Base-by-base conservation (phyloP, 2,329 filamentous ascomycete species). In the Apiospora hydei region DNA sequence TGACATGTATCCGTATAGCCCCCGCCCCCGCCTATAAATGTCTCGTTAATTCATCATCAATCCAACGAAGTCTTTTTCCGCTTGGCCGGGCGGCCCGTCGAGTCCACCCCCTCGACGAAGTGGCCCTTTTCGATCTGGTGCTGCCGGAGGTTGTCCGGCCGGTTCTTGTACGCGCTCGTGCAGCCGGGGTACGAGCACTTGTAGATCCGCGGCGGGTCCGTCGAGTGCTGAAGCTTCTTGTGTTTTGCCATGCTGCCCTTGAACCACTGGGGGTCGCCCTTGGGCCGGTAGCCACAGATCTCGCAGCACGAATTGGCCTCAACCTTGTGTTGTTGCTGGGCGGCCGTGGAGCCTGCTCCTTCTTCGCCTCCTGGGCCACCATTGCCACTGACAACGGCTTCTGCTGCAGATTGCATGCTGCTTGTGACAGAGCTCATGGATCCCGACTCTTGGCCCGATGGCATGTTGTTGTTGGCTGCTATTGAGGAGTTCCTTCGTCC, bases 161-260 rank as follows among this genome's bases (percentile, higher is more conserved):
- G 83, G 75, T 89, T 89, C 78, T 85, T 88, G 76, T 88, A 90
- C 75, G 86, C 84, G 76, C 87, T 89, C 30, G 80, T 85, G 76
- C 88, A 90, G 3, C 86, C 87, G 2, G 87, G 87, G 68, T 78
- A 89, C 3, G 84, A 83, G 73, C 88, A 90, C 72, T 83, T 83
- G 78, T 87, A 90, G 64, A 89, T 87, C 73, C 83, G 82, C 10
- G 86, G 85, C 47, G 85, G 86, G 3, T 81, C 83, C 16, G 80
- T 80, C 69, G 85, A 85, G 78, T 90, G 88, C 78, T 88, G 85
- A 72, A 86, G 80, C 77, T 86, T 88, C 81, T 83, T 88, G 77
- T 90, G 88, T 78, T 89, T 90, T 68, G 87, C 84, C 87, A 90
- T 88, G 77, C 86, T 88, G 7, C 87, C 87, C 64, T 85, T 85